phyloP scores from a whole-genome alignment of 2,329 filamentous ascomycete species.

The Didymella lethalis region DNA sequence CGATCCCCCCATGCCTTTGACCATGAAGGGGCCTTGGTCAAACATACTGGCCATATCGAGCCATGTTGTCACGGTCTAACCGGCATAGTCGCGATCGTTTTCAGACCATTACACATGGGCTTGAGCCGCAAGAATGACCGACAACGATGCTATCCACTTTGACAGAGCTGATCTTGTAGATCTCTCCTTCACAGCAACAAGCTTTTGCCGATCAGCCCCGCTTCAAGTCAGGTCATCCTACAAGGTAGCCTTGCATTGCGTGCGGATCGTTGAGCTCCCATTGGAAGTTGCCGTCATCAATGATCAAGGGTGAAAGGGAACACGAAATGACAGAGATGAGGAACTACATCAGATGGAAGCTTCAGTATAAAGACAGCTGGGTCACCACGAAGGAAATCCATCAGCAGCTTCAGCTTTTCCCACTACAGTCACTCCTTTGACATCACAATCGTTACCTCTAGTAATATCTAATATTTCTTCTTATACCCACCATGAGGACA shows the following conservation, averaged over 20 bases:
- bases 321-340: constrained; percentile 8
- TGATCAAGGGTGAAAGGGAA: background rate
- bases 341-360: background rate
- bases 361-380: constrained; percentile 14
- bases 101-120: constrained; percentile 1
- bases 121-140: constrained; percentile 6
- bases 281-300: constrained; percentile 12
- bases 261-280: background rate
- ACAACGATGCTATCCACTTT: background rate
- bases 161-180: constrained; percentile 7
- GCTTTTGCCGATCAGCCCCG: background rate
- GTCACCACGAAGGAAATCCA: background rate
- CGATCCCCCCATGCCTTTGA: constrained; percentile 15
- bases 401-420: constrained; percentile 13
- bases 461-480: constrained; percentile 13
- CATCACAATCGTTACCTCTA: background rate
- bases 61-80: background rate
- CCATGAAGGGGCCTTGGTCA: constrained; percentile 1
- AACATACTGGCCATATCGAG: constrained; percentile 1
- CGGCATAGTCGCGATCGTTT: background rate
- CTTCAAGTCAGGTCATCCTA: background rate
- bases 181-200: constrained; percentile 8
- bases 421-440: constrained; percentile 20
- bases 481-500: constrained; percentile 16
- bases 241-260: constrained; percentile 1